Evolutionary conservation across 2,329 filamentous ascomycete species (phyloP), one percentile per base, ranked within the genome.

Genomic region (Curvularia sp.): DNA sequence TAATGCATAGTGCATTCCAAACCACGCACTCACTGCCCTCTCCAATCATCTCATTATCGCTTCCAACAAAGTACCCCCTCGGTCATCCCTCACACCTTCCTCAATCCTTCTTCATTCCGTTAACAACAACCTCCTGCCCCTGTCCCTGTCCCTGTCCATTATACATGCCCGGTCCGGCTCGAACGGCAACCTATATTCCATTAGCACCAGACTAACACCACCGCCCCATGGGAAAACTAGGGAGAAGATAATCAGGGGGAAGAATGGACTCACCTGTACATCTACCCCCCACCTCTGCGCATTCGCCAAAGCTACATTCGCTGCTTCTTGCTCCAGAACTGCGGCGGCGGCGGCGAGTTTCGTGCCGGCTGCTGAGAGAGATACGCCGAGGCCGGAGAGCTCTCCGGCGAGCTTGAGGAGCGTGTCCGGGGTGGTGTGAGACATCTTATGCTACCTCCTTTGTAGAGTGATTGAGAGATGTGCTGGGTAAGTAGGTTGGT

Each of bases 241-340:
- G 30, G 10, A 31, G 2, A 12, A 7, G 9, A 31, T 9, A 4
- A 31, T 30, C 7, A 42, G 9, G 5, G 18, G 2, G 15, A 49
- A 24, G 33, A 8, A 1, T 18, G 5, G 0, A 9, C 26, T 39
- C 31, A 68, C 64, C 28, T 67, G 65, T 2, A 71, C 64, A 50
- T 70, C 67, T 9, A 69, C 64, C 2, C 67, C 66, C 65, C 65
- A 70, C 9, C 60, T 55, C 51, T 62, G 67, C 8, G 69, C 57
- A 22, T 64, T 61, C 13, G 66, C 65, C 12, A 66, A 55, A 1
- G 69, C 69, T 7, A 71, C 47, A 30, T 69, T 69, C 1, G 68
- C 69, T 2, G 67, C 65, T 63, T 71, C 67, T 53, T 69, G 60
- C 43, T 69, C 65, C 0, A 72, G 60, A 3, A 55, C 26, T 10